Percentiles rank a stretch among this genome's conserved stretches.
Conservation (phyloP, 768 basidiomycete species). For the Lactifluus hygrophoroides region DNA sequence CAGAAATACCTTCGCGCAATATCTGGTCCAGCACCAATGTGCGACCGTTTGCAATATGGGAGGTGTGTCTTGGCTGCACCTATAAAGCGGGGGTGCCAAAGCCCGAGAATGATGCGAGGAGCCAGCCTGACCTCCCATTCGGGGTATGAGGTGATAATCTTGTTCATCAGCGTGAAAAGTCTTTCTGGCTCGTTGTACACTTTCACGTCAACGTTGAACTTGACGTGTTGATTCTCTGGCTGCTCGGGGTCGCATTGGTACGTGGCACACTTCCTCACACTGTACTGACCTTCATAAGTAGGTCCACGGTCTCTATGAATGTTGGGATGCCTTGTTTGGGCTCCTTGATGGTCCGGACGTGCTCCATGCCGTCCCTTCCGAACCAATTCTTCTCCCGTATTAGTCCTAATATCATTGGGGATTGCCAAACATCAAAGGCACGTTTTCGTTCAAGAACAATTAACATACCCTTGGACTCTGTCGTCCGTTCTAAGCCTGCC, state of each 20-base stretch:
- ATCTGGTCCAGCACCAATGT: slow-evolving; percentile 68
- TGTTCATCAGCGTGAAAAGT: slow-evolving; percentile 76
- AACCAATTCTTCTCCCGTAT: slow-evolving; percentile 46
- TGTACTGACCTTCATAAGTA: slow-evolving; percentile 62
- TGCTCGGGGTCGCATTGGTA: slow-evolving; percentile 24
- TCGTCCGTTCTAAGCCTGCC: slow-evolving; percentile 67
- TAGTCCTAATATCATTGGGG: slow-evolving; percentile 38
- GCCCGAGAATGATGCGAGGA: slow-evolving; percentile 70
- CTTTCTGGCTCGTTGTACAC: slow-evolving; percentile 82
- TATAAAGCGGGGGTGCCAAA: slow-evolving; percentile 92
- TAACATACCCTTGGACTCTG: slow-evolving; percentile 55
- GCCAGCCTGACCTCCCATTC: slow-evolving; percentile 71
- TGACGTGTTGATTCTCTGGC: slow-evolving; percentile 70
- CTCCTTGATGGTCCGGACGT: slow-evolving; percentile 68
- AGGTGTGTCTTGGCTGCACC: slow-evolving; percentile 62
- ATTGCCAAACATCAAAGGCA: slow-evolving; percentile 12
- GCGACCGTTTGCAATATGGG: slow-evolving; percentile 76
- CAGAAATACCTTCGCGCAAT: slow-evolving; percentile 85
- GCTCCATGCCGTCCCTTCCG: slow-evolving; percentile 50
- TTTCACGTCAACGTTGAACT: slow-evolving; percentile 90
- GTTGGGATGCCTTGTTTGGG: slow-evolving; percentile 89
- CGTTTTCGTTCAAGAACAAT: not conserved
- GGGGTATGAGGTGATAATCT: slow-evolving; percentile 50
- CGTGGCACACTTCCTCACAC: slow-evolving; percentile 12
- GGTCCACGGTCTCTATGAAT: slow-evolving; percentile 71